These are phyloP conservation scores for Paramecium pentaurelia DNA, from an alignment of 73 alveolate genomes.

Conservation along the genomic window DNA sequence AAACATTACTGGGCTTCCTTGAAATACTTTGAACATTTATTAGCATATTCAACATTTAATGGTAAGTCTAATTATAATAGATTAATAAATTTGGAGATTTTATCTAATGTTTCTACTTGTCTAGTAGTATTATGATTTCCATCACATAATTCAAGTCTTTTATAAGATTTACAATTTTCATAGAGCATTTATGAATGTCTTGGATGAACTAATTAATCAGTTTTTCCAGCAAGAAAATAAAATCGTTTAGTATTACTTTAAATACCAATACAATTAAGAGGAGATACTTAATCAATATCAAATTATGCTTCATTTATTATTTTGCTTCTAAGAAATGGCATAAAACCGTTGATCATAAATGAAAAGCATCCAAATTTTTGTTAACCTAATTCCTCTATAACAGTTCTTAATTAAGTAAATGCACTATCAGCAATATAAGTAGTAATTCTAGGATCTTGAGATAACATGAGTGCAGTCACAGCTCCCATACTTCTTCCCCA, in stretches of 20 bases:
- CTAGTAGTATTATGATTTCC: background rate
- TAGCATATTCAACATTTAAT: background rate
- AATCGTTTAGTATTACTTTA: background rate
- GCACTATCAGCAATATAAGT: slow-evolving; percentile 91
- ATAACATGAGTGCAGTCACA: slow-evolving; percentile 88
- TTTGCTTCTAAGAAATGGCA: slow-evolving; percentile 76
- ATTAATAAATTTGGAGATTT: background rate
- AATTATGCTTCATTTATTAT: slow-evolving; percentile 80
- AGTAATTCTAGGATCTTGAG: slow-evolving; percentile 74
- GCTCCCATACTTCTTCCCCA: slow-evolving; percentile 99
- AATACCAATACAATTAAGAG: background rate
- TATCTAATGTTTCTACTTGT: background rate
- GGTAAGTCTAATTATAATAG: background rate
- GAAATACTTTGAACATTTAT: background rate
- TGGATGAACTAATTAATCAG: background rate
- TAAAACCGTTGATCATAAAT: slow-evolving; percentile 68
- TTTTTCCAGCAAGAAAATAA: background rate
- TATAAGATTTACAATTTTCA: background rate
- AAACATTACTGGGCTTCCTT: background rate
- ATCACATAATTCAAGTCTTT: background rate
- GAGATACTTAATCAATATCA: slow-evolving; percentile 70
- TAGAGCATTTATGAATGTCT: background rate
- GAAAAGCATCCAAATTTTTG: slow-evolving; percentile 75
- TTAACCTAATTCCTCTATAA: slow-evolving; percentile 82
- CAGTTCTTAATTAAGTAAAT: slow-evolving; percentile 72